Evolutionary conservation across 495 filamentous ascomycete species (phyloP).

Genomic region (Acidiella bohemica): DNA sequence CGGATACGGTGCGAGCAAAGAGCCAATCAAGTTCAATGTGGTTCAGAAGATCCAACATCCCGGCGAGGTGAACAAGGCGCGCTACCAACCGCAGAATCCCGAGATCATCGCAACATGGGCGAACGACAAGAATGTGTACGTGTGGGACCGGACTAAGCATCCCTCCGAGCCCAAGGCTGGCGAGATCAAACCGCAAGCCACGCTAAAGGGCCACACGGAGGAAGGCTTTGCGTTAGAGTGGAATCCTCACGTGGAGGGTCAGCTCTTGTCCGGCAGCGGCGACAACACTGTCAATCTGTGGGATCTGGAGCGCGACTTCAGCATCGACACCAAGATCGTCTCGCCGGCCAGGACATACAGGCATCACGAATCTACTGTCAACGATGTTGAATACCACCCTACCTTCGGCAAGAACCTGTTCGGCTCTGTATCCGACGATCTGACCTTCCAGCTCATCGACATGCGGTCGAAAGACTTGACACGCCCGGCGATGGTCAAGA

Average conservation of each 20-base stretch:
- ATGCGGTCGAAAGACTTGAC: constrained; percentile 47
- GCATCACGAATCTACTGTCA: constrained; percentile 81
- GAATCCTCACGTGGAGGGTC: constrained; percentile 72
- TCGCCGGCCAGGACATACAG: constrained; percentile 62
- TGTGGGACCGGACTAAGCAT: constrained; percentile 95
- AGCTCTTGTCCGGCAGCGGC: constrained; percentile 77
- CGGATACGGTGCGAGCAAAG: constrained; percentile 63
- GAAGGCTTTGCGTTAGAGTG: constrained; percentile 95
- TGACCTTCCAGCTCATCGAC: constrained; percentile 85
- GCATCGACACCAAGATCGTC: constrained; percentile 40
- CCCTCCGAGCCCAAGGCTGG: constrained; percentile 32
- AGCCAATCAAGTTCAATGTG: constrained; percentile 68
- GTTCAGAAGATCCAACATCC: constrained; percentile 94
- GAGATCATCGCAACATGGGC: constrained; percentile 94
- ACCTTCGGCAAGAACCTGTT: constrained; percentile 58
- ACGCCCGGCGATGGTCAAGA: constrained; percentile 48
- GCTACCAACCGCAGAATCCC: constrained; percentile 95
- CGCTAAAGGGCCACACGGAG: constrained; percentile 66
- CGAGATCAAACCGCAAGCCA: constrained; percentile 64
- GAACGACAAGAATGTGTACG: constrained; percentile 69
- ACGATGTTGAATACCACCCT: constrained; percentile 91
- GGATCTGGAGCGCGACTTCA: constrained; percentile 36
- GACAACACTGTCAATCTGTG: constrained; percentile 84
- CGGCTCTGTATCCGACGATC: constrained; percentile 88
- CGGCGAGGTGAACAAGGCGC: constrained; percentile 94